Percentiles rank a stretch among this genome's conserved stretches.
Conservation (phyloP, 257 asterid species). For the Solanum bulbocastanum region DNA sequence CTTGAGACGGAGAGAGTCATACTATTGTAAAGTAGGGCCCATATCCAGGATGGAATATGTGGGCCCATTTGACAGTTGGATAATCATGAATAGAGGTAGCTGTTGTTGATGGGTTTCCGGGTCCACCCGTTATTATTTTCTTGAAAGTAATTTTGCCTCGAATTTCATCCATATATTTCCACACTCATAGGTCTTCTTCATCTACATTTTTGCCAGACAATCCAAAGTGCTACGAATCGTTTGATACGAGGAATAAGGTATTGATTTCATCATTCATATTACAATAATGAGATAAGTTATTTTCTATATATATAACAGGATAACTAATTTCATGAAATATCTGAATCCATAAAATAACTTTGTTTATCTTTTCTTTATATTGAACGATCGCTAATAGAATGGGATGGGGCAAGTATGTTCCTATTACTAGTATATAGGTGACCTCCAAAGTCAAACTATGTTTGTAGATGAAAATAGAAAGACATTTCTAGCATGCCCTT, state of each 20-base stretch:
- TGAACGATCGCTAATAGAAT: background rate
- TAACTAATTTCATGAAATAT: too few relatives aligned
- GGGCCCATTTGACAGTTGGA: conserved; percentile 7
- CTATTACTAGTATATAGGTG: background rate
- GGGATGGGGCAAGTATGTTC: background rate
- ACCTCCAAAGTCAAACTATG: background rate
- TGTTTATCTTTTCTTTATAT: background rate
- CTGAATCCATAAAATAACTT: rapidly evolving
- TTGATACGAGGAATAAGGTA: too few relatives aligned
- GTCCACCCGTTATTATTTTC: conserved; percentile 9
- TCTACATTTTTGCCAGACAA: background rate
- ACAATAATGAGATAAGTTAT: too few relatives aligned
- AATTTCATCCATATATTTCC: background rate
- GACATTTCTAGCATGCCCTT: background rate
- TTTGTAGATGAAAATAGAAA: background rate
- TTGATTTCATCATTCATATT: too few relatives aligned
- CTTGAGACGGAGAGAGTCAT: too few relatives aligned
- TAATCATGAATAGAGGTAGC: conserved; percentile 10
- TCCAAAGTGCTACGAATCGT: background rate
- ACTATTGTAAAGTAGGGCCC: background rate
- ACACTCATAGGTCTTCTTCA: background rate
- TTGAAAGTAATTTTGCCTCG: background rate
- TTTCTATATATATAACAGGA: rapidly evolving
- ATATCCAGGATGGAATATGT: background rate
- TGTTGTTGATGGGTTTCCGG: conserved; percentile 9